phyloP scores from a whole-genome alignment of 805 yeast species.

The Sugiyamaella valdiviana region DNA sequence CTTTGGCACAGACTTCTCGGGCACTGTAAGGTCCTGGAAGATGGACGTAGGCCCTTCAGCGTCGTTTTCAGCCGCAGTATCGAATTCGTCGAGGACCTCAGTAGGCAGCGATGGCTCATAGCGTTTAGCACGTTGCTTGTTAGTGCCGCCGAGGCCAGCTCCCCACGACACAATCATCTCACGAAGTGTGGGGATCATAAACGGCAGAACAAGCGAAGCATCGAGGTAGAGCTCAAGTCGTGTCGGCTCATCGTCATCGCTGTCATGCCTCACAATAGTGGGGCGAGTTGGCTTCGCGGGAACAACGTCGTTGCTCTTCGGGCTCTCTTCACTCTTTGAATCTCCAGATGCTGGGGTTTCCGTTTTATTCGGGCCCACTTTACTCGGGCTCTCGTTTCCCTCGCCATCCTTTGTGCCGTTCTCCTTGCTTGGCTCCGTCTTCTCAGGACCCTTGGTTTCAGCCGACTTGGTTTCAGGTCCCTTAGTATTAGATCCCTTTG shows the following conservation, averaged over 20 bases:
- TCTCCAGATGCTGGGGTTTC: too few relatives aligned
- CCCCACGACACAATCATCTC: constrained; percentile 76
- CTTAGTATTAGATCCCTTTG: background rate
- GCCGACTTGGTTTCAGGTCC: too few relatives aligned
- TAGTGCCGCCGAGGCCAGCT: constrained; percentile 60
- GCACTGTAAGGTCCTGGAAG: constrained; percentile 18
- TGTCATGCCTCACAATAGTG: constrained; percentile 3
- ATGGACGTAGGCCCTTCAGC: constrained; percentile 5
- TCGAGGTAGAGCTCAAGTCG: constrained; percentile 30
- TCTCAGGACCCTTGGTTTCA: too few relatives aligned
- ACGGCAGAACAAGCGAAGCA: constrained; percentile 35
- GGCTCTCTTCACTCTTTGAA: background rate
- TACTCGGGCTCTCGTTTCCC: background rate
- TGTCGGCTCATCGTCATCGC: constrained; percentile 19
- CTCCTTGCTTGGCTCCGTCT: too few relatives aligned
- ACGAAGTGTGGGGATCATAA: constrained; percentile 62
- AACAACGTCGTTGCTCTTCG: background rate
- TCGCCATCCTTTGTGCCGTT: too few relatives aligned
- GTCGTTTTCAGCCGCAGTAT: constrained; percentile 35
- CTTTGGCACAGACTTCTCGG: constrained; percentile 24
- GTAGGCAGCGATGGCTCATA: constrained; percentile 71
- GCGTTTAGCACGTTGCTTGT: constrained; percentile 45
- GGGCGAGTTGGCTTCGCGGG: constrained; percentile 8
- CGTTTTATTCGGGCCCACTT: too few relatives aligned
- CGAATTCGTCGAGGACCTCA: constrained; percentile 63